A percentile compares a stretch with the other conserved stretches of the same genome.
Evolutionary conservation across 2,329 filamentous ascomycete species (phyloP).

Genomic region (Aspergillus ibericus): DNA sequence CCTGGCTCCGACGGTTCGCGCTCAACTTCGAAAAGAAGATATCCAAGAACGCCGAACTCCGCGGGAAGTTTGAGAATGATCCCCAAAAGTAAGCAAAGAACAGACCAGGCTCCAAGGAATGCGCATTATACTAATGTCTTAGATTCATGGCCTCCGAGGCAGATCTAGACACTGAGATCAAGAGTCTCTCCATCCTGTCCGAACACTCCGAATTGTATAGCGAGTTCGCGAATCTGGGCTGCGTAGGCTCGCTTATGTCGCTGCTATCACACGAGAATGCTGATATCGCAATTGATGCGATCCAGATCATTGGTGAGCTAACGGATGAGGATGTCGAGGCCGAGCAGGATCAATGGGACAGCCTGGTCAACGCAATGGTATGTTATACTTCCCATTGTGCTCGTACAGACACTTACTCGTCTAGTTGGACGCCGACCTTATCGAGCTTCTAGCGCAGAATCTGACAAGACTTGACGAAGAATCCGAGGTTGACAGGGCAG

Average conservation of each 20-base stretch:
- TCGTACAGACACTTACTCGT: slow-evolving; percentile 17
- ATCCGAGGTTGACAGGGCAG: slow-evolving; percentile 70
- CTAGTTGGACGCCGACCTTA: slow-evolving; percentile 44
- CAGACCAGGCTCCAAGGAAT: neutral
- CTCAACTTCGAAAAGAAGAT: slow-evolving; percentile 89
- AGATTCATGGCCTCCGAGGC: slow-evolving; percentile 79
- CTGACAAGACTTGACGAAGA: slow-evolving; percentile 76
- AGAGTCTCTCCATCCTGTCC: slow-evolving; percentile 78
- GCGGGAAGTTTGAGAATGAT: slow-evolving; percentile 78
- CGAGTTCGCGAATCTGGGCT: slow-evolving; percentile 75
- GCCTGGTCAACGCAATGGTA: slow-evolving; percentile 65
- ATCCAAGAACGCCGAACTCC: slow-evolving; percentile 82
- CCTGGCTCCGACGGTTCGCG: slow-evolving; percentile 80
- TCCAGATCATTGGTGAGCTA: slow-evolving; percentile 86
- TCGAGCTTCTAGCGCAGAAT: slow-evolving; percentile 52
- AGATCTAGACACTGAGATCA: slow-evolving; percentile 85
- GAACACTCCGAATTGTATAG: slow-evolving; percentile 82
- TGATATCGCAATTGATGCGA: slow-evolving; percentile 87
- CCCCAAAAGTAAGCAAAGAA: slow-evolving; percentile 63
- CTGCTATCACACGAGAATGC: slow-evolving; percentile 93
- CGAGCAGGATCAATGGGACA: slow-evolving; percentile 76
- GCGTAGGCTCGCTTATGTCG: slow-evolving; percentile 70
- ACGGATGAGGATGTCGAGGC: slow-evolving; percentile 90
- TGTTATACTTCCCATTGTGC: neutral
- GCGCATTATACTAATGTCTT: slow-evolving; percentile 19